These are phyloP conservation scores for Daldinia bambusicola DNA, from an alignment of 495 filamentous ascomycete genomes.

Conservation along the genomic window DNA sequence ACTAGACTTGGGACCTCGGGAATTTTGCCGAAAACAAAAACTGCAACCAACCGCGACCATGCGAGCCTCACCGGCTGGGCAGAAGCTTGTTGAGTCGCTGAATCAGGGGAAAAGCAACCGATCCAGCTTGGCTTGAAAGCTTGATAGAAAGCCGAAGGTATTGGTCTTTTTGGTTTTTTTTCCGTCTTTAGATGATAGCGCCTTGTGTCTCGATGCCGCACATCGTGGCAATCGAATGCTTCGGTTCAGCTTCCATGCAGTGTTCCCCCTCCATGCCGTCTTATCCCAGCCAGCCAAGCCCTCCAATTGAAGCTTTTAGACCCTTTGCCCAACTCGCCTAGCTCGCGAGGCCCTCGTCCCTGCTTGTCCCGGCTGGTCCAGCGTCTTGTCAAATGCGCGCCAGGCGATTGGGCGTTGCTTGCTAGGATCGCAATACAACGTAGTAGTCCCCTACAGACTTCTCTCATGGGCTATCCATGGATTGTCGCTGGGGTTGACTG, in stretches of 20 bases:
- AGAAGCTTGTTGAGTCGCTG: conserved; percentile 32
- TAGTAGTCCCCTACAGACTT: conserved; percentile 17
- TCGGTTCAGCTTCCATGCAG: conserved; percentile 43
- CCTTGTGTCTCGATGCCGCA: neutral
- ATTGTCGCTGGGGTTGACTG: too few species aligned
- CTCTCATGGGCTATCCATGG: conserved; percentile 5
- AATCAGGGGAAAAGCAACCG: neutral
- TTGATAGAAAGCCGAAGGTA: conserved; percentile 17
- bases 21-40: conserved; percentile 36
- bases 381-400: conserved; percentile 25
- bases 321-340: conserved; percentile 4
- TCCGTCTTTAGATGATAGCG: conserved; percentile 15
- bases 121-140: conserved; percentile 28
- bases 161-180: too few species aligned
- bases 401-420: conserved; percentile 20
- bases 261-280: neutral
- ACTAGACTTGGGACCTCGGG: conserved; percentile 22
- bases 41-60: neutral
- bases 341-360: neutral
- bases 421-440: conserved; percentile 34
- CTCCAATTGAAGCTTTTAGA: conserved; percentile 13
- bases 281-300: conserved; percentile 19
- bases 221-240: conserved; percentile 15
- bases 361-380: neutral
- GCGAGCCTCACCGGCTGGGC: conserved; percentile 34